phyloP scores from a whole-genome alignment of 495 filamentous ascomycete species.

The Penicillium fimorum region DNA sequence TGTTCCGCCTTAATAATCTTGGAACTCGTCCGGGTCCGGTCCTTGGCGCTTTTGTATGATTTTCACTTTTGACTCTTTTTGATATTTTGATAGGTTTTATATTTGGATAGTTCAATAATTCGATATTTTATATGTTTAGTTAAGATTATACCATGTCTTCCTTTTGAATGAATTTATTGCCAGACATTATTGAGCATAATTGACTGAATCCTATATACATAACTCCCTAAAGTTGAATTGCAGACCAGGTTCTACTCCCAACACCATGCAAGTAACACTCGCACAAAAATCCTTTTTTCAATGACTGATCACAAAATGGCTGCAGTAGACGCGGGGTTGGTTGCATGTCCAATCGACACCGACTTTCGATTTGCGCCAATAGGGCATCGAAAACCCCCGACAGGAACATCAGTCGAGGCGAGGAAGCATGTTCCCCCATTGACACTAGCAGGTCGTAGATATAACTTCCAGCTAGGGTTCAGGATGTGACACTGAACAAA shows the following conservation, averaged over 20 bases:
- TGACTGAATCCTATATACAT: slow-evolving; percentile 11
- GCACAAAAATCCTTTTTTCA: background rate
- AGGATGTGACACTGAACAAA: slow-evolving; percentile 1
- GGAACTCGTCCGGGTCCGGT: background rate
- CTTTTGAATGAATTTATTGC: background rate
- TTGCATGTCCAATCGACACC: slow-evolving; percentile 8
- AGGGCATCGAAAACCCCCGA: background rate
- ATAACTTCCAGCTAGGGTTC: background rate
- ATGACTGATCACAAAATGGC: slow-evolving; percentile 7
- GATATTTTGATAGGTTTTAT: too few species aligned
- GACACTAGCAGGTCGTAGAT: background rate
- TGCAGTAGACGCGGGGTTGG: slow-evolving; percentile 7
- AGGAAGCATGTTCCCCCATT: background rate
- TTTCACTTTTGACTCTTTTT: background rate
- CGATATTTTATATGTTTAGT: background rate
- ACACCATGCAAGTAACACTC: slow-evolving; percentile 12
- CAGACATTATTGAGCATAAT: background rate
- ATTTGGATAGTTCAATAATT: background rate
- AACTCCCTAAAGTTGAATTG: background rate
- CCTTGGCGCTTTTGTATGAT: slow-evolving; percentile 6
- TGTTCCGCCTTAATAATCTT: slow-evolving; percentile 13
- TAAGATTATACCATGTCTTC: background rate
- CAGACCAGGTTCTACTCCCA: slow-evolving; percentile 10
- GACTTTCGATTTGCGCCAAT: slow-evolving; percentile 11
- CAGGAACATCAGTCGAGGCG: slow-evolving; percentile 1